A percentile compares a stretch with the other conserved stretches of the same genome.
These are phyloP conservation scores for Ophiostoma sp. DNA, from an alignment of 2,329 filamentous ascomycete genomes.

Conservation along the genomic window DNA sequence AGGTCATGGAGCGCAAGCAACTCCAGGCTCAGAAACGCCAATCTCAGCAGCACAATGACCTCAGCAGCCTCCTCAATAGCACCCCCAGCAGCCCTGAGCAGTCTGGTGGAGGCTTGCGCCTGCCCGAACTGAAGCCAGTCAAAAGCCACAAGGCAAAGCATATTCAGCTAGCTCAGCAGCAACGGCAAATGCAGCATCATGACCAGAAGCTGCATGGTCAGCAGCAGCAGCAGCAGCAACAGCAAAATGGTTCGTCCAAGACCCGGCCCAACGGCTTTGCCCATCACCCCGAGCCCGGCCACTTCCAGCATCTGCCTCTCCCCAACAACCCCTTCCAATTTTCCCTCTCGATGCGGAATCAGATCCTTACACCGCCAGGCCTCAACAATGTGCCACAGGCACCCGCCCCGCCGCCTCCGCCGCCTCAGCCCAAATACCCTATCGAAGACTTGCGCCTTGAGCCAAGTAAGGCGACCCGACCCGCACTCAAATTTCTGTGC, in stretches of 20 bases:
- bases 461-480: slow-evolving; percentile 62
- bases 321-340: slow-evolving; percentile 46
- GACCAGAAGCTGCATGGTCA: slow-evolving; percentile 28
- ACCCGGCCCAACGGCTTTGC: slow-evolving; percentile 25
- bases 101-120: slow-evolving; percentile 46
- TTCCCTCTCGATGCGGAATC: slow-evolving; percentile 37
- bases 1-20: slow-evolving; percentile 70
- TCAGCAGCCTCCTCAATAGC: slow-evolving; percentile 40
- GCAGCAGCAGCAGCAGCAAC: slow-evolving; percentile 32
- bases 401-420: slow-evolving; percentile 48
- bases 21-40: slow-evolving; percentile 61
- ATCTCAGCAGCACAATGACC: slow-evolving; percentile 37
- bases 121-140: slow-evolving; percentile 69
- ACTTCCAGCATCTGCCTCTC: slow-evolving; percentile 37
- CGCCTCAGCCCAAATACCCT: slow-evolving; percentile 82
- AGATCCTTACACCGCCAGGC: slow-evolving; percentile 36
- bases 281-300: slow-evolving; percentile 34
- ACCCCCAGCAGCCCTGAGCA: slow-evolving; percentile 33
- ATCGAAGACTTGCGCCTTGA: slow-evolving; percentile 87
- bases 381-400: slow-evolving; percentile 41
- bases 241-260: slow-evolving; percentile 35
- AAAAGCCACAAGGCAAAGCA: slow-evolving; percentile 61
- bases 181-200: slow-evolving; percentile 39
- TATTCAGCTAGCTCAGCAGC: slow-evolving; percentile 27
- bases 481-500: slow-evolving; percentile 71